Conservation (phyloP, 352 stramenopile species). For the Phytopythium sindhum region DNA sequence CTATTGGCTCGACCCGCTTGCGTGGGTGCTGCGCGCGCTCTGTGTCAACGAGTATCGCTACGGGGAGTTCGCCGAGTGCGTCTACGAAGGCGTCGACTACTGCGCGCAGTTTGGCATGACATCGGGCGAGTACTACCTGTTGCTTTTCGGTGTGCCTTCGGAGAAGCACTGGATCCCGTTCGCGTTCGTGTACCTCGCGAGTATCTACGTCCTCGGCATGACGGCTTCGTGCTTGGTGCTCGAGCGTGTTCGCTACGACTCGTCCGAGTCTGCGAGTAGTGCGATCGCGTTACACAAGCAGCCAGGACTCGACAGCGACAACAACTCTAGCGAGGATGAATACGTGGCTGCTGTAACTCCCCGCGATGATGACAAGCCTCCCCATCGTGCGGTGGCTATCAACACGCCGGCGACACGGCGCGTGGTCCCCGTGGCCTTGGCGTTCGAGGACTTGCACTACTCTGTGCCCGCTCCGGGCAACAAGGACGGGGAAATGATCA, state of each 20-base stretch:
- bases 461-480: not conserved
- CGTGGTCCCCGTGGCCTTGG: not conserved
- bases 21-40: conserved; percentile 33
- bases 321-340: not conserved
- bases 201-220: conserved; percentile 24
- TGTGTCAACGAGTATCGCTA: conserved; percentile 37
- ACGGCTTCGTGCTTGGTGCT: conserved; percentile 15
- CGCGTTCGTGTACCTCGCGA: conserved; percentile 17
- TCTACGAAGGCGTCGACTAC: conserved; percentile 21
- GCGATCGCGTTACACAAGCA: not conserved
- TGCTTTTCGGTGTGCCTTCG: conserved; percentile 24
- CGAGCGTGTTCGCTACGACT: conserved; percentile 26
- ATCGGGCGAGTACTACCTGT: conserved; percentile 27
- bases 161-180: conserved; percentile 24
- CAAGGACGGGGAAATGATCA: conserved; percentile 1
- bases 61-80: conserved; percentile 19
- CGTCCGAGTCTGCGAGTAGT: not conserved
- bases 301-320: not conserved
- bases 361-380: not conserved
- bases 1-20: conserved; percentile 54
- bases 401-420: not conserved
- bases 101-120: conserved; percentile 22
- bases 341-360: not conserved
- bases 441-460: conserved; percentile 6
- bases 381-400: not conserved